Base-by-base conservation (phyloP, 129 eudicot genomes). In the Tagetes erecta region DNA sequence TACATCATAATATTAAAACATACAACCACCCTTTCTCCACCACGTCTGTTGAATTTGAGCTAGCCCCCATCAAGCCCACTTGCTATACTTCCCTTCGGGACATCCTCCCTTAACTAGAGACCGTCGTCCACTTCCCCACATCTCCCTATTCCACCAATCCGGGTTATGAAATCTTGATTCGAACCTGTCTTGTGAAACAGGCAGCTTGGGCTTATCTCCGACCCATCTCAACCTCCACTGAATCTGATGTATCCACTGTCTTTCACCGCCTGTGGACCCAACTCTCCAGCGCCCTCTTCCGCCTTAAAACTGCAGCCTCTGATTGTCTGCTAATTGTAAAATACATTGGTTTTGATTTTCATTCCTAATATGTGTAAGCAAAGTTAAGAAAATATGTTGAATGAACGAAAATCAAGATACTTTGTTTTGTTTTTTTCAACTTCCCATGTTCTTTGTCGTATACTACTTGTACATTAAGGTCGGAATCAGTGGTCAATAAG, bases 131-230 rank as follows among this genome's bases (percentile, higher is more conserved):
- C 6, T 87, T 93, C 31, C 86, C 89, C 0, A 65, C 46, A 50
- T 9, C 88, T 11, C 70, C 82, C 27, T 33, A 64, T 68, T 46
- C 75, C 47, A 55, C 45, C 52, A 52, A 64, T 39, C 76, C 77
- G 1, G 76, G 84, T 12, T 66, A 76, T 27, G 89, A 92, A 38
- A 89, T 90, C 73, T 80, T 83, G 58, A 94, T 90, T 64, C 80
- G 89, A 1, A 86, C 88, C 68, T 89, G 84, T 46, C 88, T 91
- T 52, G 97, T 90, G 6, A 86, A 94, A 79, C 96, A 86, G 78
- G 98, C 98, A 0, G 98, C 98, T 1, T 86, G 97, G 97, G 97
- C 97, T 31, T 94, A 94, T 78, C 91, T 94, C 58, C 92, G 80
- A 75, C 98, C 97, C 9, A 83, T 86, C 91, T 83, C 95, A 35